Base-by-base conservation (phyloP, 306 rosid species). In the Trifolium fragiferum region DNA sequence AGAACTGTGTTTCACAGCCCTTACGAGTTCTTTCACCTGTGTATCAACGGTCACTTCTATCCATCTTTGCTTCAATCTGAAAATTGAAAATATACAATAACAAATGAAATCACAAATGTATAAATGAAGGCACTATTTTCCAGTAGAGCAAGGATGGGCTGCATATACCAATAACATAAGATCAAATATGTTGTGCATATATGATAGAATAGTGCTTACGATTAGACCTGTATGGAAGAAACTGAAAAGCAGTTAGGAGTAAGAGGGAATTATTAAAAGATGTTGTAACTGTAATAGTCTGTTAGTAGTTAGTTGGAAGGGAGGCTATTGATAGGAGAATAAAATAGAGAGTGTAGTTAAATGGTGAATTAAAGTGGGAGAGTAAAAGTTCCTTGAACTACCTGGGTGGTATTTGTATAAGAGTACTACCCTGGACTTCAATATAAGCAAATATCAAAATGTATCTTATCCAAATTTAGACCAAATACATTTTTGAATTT, bases 31-130 rank as follows among this genome's bases (percentile, higher is more conserved):
- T 82, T 81, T 91, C 70, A 92, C 92, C 82, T 94, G 97, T 68
- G 89, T 84, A 67, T 87, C 92, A 66, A 81, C 66, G 2, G 89
- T 87, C 21, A 89, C 94, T 94, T 92, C 92, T 70, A 94, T 62
- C 99, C 99, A 94, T 62, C 85, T 87, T 85, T 88, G 99, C 89
- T 86, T 84, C 83, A 94, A 81, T 81, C 96, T 94, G 84, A 75
- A 89, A 55, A 62, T 80, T 46, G 70, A 66, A 75, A 84, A 50
- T 37, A 37, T 32, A 81, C 25, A 55, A 10, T 49, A 57, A 66
- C 57, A 66, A 54, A 58, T 64, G n/a, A 68, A 54, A 81, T 67
- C 25, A 19, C 47, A 71, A 21, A 43, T n/a, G 18, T 74, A 73
- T 62, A 71, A 58, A 18, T 23, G 66, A 60, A 40, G 11, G 61